Evolutionary conservation across 768 basidiomycete genomes (phyloP).

Genomic region (Hypsizygus marmoreus): DNA sequence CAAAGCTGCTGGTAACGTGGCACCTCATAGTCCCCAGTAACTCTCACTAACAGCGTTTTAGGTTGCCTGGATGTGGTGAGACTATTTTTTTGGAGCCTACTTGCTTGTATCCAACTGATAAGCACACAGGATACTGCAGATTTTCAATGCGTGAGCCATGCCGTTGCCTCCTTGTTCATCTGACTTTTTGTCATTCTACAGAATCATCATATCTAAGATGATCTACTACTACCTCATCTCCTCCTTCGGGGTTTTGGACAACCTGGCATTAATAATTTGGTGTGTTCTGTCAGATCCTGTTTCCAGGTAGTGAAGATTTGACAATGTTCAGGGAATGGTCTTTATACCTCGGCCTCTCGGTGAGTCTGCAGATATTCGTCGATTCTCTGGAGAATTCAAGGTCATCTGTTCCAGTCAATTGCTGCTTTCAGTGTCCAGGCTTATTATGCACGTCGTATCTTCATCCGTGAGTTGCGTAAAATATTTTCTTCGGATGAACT

Average conservation of each 20-base stretch:
- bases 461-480: background rate
- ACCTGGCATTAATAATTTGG: slow-evolving; percentile 1
- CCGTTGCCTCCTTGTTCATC: too few species aligned
- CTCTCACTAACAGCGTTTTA: background rate
- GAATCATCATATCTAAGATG: slow-evolving; percentile 4
- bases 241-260: background rate
- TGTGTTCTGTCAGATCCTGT: background rate
- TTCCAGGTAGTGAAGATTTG: background rate
- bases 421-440: slow-evolving; percentile 3
- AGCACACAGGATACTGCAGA: background rate
- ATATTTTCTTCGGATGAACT: too few species aligned
- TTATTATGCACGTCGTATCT: slow-evolving; percentile 4
- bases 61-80: slow-evolving; percentile 4
- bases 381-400: background rate
- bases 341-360: slow-evolving; percentile 3
- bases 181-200: background rate
- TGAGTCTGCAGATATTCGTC: background rate
- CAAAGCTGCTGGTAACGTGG: slow-evolving; percentile 5
- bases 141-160: slow-evolving; percentile 6
- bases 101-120: background rate
- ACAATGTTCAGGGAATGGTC: slow-evolving; percentile 1
- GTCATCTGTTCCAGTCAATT: background rate
- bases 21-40: too few species aligned
- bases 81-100: background rate
- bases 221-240: slow-evolving; percentile 6